Conservation (phyloP, 129 eudicot species). For the Saposhnikovia divaricata region DNA sequence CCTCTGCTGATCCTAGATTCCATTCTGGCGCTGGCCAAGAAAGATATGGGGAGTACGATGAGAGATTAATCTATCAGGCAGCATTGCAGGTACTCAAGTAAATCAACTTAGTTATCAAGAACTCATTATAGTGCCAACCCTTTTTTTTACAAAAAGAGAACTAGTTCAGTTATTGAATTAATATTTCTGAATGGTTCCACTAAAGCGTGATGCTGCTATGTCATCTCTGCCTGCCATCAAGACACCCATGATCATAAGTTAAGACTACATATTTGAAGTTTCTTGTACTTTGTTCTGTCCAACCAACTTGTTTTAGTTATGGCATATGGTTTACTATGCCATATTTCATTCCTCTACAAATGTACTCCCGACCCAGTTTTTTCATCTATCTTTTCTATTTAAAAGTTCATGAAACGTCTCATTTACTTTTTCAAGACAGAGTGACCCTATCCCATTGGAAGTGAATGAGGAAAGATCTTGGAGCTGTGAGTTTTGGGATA, state of each 20-base stretch:
- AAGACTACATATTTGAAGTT: background rate
- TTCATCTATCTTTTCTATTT: background rate
- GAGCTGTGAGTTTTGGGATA: background rate
- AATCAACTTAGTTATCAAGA: background rate
- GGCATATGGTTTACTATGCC: background rate
- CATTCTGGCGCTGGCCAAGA: slow-evolving; percentile 47
- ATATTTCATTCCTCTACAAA: background rate
- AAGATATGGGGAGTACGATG: slow-evolving; percentile 40
- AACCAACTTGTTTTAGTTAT: background rate
- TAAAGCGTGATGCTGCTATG: background rate
- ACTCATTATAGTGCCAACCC: background rate
- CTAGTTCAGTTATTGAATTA: background rate
- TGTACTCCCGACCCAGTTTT: background rate
- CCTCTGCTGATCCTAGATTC: slow-evolving; percentile 34
- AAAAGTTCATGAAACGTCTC: background rate
- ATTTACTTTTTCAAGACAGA: background rate
- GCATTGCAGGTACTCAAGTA: slow-evolving; percentile 66
- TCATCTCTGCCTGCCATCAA: background rate
- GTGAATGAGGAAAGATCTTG: background rate
- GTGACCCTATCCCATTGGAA: background rate
- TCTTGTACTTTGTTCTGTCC: background rate
- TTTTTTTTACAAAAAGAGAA: background rate
- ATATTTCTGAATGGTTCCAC: background rate
- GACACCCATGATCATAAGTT: background rate
- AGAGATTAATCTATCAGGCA: slow-evolving; percentile 59